Evolutionary conservation across 2,329 filamentous ascomycete species (phyloP).

Genomic region (Fusarium illudens): DNA sequence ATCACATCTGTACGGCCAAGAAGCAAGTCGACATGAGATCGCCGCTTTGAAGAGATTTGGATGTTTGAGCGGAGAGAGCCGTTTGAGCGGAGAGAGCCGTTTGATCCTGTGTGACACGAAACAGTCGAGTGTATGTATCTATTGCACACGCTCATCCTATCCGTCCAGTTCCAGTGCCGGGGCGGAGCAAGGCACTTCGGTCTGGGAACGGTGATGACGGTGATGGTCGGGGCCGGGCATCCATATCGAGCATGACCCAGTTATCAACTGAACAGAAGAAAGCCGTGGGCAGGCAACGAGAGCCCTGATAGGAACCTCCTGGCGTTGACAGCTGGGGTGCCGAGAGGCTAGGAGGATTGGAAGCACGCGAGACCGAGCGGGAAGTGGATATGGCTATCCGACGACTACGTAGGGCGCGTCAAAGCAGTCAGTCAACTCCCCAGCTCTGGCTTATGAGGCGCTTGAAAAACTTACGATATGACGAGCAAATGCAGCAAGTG

Average conservation of each 20-base stretch:
- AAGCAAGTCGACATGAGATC: slow-evolving; percentile 16
- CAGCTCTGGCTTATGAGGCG: slow-evolving; percentile 4
- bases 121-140: background rate
- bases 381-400: slow-evolving; percentile 31
- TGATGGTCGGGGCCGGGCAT: background rate
- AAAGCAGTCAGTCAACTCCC: background rate
- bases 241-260: background rate
- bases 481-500: slow-evolving; percentile 16
- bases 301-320: slow-evolving; percentile 1
- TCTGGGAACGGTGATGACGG: background rate
- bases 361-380: slow-evolving; percentile 15
- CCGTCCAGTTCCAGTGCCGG: background rate
- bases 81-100: background rate
- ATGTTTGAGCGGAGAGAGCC: background rate
- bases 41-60: background rate
- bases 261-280: background rate
- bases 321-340: background rate
- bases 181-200: background rate
- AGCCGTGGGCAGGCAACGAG: background rate
- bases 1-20: slow-evolving; percentile 23
- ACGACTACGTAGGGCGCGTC: slow-evolving; percentile 7
- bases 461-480: slow-evolving; percentile 14
- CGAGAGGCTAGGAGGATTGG: slow-evolving; percentile 11
- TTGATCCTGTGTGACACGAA: slow-evolving; percentile 10
- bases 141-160: background rate